Conservation (phyloP, 768 basidiomycete genomes). For the Leccinum uliginosum region DNA sequence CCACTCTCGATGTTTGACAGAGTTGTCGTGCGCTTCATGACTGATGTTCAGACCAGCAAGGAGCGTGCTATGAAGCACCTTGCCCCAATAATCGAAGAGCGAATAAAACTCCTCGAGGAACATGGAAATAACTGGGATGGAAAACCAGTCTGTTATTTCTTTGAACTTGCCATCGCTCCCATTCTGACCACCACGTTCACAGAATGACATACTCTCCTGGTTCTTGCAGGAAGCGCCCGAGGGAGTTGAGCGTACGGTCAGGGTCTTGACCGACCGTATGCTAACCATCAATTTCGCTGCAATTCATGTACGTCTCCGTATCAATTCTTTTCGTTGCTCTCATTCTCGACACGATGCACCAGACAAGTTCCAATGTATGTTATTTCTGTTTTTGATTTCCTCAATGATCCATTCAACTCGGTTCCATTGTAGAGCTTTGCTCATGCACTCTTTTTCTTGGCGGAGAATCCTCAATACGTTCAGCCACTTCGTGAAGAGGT, state of each 20-base stretch:
- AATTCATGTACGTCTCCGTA: slow-evolving; percentile 13
- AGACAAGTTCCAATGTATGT: not conserved
- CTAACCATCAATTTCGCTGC: not conserved
- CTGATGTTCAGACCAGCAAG: not conserved
- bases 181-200: not conserved
- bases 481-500: not conserved
- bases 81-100: slow-evolving; percentile 2
- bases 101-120: not conserved
- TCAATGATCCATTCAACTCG: not conserved
- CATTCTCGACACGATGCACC: not conserved
- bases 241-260: not conserved
- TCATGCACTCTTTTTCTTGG: not conserved
- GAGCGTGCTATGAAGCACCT: not conserved
- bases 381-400: not conserved
- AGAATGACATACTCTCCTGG: not conserved
- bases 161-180: not conserved
- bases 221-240: not conserved
- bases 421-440: not conserved
- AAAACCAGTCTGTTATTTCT: not conserved
- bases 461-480: not conserved
- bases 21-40: not conserved
- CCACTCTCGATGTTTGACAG: not conserved
- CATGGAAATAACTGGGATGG: not conserved
- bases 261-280: not conserved
- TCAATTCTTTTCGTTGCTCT: not conserved